Base-by-base conservation (phyloP, 1,284 basidiomycete genomes). In the Malassezia brasiliensis region DNA sequence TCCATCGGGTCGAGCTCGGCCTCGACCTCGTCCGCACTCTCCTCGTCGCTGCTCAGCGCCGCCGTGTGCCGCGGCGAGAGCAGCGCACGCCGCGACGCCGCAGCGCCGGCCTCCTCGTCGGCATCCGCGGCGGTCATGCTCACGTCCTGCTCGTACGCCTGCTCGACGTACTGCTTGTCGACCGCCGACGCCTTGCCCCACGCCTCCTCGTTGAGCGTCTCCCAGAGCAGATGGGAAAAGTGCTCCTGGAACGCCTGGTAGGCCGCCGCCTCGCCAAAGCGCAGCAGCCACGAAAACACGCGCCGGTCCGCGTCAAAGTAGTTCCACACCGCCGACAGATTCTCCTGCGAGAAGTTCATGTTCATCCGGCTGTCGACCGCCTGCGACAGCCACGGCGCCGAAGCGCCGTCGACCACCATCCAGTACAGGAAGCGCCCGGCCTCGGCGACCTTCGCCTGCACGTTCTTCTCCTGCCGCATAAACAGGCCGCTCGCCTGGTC, bases 261-360 rank as follows among this genome's bases (percentile, higher is more conserved):
- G 1, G 78, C 79, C 28, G 82, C 82, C 55, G 79, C 72, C 14
- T 78, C 77, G 5, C 74, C 66, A 72, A 94, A 90, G 59, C 84
- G 80, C 66, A 96, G 80, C 53, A 87, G 83, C 89, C 90, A 90
- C 54, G 89, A 89, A 69, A 81, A 83, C 67, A 83, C 80, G 20
- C 77, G 75, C 14, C 75, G 63, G 36, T 83, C 81, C 50, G 80
- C 79, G n/a, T 81, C 81, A 46, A 68, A 74, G 59, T 69, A 76
- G 61, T 88, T 90, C 88, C 88, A 90, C 30, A 90, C 91, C 61
- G 93, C 81, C 1, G 89, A 87, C 36, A 75, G 63, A 41, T 71
- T 64, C 20, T 72, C 69, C 2, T 56, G 59, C 1, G 65, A 61
- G 48, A 71, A 66, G 56, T 66, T 65, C 59, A 71, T 68, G 53